Percentiles rank a stretch among this genome's conserved stretches.
Evolutionary conservation across 75 land plant genomes (phyloP).

Genomic region (Pseudotsuga menziesii): DNA sequence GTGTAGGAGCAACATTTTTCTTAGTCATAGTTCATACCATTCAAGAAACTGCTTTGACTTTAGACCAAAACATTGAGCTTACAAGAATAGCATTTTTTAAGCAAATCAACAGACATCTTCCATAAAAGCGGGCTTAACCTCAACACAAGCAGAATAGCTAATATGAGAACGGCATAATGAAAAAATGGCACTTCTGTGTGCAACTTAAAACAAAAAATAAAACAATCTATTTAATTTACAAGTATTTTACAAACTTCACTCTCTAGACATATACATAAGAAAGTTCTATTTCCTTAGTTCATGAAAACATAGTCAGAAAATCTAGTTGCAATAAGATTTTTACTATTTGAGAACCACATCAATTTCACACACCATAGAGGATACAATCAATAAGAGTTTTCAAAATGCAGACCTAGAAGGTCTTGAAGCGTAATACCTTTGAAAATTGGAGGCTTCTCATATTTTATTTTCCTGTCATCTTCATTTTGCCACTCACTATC

Average conservation of each 20-base stretch:
- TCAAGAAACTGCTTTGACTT: not conserved
- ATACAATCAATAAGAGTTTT: not conserved
- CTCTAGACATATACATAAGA: not conserved
- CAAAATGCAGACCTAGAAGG: slow-evolving; percentile 3
- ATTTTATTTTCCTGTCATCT: slow-evolving; percentile 48
- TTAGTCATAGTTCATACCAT: not conserved
- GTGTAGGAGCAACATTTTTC: too few species aligned
- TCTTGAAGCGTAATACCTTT: slow-evolving; percentile 10
- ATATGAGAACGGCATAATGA: not conserved
- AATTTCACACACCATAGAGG: slow-evolving; percentile 4
- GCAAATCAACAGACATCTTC: not conserved
- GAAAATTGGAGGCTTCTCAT: slow-evolving; percentile 27
- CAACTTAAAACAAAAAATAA: not conserved
- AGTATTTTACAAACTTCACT: not conserved
- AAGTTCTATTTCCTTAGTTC: not conserved
- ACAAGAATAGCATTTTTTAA: not conserved
- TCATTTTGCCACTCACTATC: slow-evolving; percentile 59
- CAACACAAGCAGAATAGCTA: not conserved
- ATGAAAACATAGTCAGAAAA: not conserved
- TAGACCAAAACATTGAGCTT: not conserved
- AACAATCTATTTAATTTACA: not conserved
- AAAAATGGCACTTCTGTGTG: not conserved
- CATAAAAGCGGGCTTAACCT: not conserved
- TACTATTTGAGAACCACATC: not conserved
- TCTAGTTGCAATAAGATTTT: not conserved